Percentiles rank a stretch among this genome's conserved stretches.
phyloP scores from a whole-genome alignment of 176 grass and related monocot genomes.

The Aegilops longissima region DNA sequence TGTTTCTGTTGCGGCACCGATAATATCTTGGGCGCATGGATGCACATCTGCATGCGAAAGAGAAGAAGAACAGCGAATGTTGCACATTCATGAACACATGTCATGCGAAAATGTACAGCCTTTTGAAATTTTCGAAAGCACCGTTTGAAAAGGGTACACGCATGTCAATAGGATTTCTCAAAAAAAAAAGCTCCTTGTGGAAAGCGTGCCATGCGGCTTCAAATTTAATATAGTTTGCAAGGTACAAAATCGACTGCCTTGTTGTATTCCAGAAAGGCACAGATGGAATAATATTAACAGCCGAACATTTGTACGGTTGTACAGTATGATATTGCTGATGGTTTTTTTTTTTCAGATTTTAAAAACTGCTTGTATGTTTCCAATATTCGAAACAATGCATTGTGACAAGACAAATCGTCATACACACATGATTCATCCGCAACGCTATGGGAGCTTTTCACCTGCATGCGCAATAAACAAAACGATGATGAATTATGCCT shows the following conservation, averaged over 20 bases:
- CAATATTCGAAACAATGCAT: background rate
- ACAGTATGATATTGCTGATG: background rate
- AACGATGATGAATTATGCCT: no score
- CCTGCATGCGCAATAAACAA: no score
- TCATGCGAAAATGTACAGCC: no score
- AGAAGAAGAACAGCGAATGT: background rate
- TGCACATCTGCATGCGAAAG: background rate
- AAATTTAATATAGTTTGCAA: background rate
- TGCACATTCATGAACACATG: no score
- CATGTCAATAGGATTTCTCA: no score
- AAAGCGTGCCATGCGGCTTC: background rate
- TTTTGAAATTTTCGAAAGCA: no score
- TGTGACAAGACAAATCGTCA: background rate
- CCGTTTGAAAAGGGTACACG: no score
- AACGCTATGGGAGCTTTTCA: no score
- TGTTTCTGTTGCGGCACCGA: constrained; percentile 16
- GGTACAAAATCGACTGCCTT: background rate
- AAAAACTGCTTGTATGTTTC: background rate
- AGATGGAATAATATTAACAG: background rate
- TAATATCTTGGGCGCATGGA: background rate
- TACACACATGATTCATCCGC: no score
- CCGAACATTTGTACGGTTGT: background rate
- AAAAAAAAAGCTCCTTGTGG: no score
- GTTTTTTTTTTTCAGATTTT: background rate
- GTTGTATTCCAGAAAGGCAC: background rate